These are phyloP conservation scores for Ogataea wickerhamii DNA, from an alignment of 805 yeast species.

Conservation along the genomic window DNA sequence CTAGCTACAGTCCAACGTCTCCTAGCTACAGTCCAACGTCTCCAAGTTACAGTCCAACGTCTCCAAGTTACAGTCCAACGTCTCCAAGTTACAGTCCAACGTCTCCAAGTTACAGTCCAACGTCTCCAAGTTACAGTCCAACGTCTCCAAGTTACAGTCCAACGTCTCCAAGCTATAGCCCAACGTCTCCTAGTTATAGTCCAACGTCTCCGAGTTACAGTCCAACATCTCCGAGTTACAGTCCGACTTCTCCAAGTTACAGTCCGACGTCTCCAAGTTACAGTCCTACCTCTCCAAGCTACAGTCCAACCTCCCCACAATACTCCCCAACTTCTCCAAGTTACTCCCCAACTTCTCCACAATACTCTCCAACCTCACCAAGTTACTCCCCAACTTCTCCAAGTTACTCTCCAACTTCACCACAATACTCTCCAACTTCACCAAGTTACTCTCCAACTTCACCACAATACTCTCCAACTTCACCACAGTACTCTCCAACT, in stretches of 20 bases:
- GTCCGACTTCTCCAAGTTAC: conserved; percentile 66
- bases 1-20: conserved; percentile 65
- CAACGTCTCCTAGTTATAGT: conserved; percentile 73
- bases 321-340: conserved; percentile 79
- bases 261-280: conserved; percentile 81
- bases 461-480: conserved; percentile 71
- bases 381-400: conserved; percentile 70
- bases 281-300: conserved; percentile 68
- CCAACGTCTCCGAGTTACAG: conserved; percentile 70
- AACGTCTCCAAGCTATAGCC: conserved; percentile 58
- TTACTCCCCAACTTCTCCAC: conserved; percentile 73
- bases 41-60: conserved; percentile 70
- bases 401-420: conserved; percentile 63
- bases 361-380: conserved; percentile 77
- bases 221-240: conserved; percentile 56
- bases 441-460: conserved; percentile 79
- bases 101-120: conserved; percentile 49
- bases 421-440: conserved; percentile 65
- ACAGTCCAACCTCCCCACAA: conserved; percentile 75
- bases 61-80: conserved; percentile 60
- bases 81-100: conserved; percentile 49
- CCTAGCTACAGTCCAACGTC: conserved; percentile 83
- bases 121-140: conserved; percentile 69
- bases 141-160: conserved; percentile 74
- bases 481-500: conserved; percentile 64